These are phyloP conservation scores for Sphaerulina vaccinii DNA, from an alignment of 2,329 filamentous ascomycete species.

Conservation along the genomic window DNA sequence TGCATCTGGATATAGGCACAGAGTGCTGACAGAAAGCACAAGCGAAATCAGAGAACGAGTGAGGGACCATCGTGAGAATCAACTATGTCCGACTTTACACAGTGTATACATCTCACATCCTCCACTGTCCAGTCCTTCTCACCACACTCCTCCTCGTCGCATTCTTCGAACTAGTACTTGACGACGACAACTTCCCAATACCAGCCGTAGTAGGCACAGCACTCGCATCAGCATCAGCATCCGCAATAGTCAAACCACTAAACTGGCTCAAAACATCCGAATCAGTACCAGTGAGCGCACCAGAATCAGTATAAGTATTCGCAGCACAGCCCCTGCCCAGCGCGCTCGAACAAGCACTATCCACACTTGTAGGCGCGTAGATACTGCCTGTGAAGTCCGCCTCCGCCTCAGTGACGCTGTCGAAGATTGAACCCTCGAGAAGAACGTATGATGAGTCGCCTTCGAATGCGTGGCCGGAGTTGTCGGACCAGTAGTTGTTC, in stretches of 20 bases:
- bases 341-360: conserved; percentile 9
- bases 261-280: conserved; percentile 18
- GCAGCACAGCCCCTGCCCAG: conserved; percentile 17
- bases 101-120: neutral
- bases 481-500: conserved; percentile 62
- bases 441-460: conserved; percentile 25
- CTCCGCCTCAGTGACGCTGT: conserved; percentile 15
- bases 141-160: conserved; percentile 1
- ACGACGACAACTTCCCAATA: conserved; percentile 17
- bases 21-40: too few relatives aligned
- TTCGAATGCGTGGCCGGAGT: conserved; percentile 55
- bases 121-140: neutral
- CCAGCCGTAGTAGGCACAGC: conserved; percentile 22
- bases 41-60: too few relatives aligned
- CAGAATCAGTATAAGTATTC: conserved; percentile 17
- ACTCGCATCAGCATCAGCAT: conserved; percentile 19
- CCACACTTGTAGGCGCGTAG: conserved; percentile 15
- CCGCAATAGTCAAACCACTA: conserved; percentile 17
- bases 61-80: too few relatives aligned
- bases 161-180: neutral
- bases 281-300: conserved; percentile 12
- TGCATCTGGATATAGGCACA: too few relatives aligned
- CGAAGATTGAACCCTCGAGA: conserved; percentile 27
- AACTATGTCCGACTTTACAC: too few relatives aligned
- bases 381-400: conserved; percentile 13